phyloP scores from a whole-genome alignment of 2,329 filamentous ascomycete species.

The Diaporthe nobilis region DNA sequence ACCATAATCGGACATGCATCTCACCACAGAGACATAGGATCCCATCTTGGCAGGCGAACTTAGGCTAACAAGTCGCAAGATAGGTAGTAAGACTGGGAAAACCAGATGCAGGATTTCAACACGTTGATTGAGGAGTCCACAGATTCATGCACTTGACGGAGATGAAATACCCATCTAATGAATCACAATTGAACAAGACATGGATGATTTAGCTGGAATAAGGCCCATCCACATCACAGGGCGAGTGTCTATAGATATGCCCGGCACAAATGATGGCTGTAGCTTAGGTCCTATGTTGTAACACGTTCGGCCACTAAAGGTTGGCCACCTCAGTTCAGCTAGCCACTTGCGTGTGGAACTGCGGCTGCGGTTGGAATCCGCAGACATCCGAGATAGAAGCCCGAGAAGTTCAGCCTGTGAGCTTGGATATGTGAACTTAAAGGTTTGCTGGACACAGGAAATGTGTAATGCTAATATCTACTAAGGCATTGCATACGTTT shows the following conservation, averaged over 20 bases:
- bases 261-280: not conserved
- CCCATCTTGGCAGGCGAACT: not conserved
- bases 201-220: not conserved
- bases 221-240: not conserved
- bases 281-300: not conserved
- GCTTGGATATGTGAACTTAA: no score
- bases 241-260: not conserved
- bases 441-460: not conserved
- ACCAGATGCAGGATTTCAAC: not conserved
- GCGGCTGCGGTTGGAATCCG: not conserved
- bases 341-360: not conserved
- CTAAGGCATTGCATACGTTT: not conserved
- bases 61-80: not conserved
- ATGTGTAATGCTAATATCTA: not conserved
- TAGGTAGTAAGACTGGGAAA: not conserved
- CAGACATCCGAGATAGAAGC: not conserved
- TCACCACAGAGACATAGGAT: not conserved
- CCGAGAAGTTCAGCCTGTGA: not conserved
- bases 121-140: not conserved
- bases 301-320: not conserved
- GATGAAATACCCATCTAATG: not conserved
- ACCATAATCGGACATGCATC: not conserved
- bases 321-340: not conserved
- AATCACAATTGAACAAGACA: not conserved
- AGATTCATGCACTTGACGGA: not conserved